phyloP scores from a whole-genome alignment of 1,284 basidiomycete genomes.

The Termitomyces sp. region DNA sequence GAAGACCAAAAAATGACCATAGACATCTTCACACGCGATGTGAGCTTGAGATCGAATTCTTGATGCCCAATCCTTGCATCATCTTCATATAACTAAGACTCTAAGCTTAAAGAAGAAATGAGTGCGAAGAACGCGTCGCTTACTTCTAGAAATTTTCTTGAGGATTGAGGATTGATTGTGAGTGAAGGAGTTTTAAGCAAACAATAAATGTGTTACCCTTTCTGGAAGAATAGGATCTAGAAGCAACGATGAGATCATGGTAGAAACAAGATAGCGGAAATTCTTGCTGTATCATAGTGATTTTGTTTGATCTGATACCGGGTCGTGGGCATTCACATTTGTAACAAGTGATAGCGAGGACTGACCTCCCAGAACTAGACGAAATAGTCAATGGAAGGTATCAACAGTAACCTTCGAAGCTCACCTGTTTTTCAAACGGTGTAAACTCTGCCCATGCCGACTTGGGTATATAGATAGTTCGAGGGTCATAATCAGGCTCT shows the following conservation, averaged over 20 bases:
- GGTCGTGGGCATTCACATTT: background rate
- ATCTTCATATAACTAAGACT: constrained; percentile 84
- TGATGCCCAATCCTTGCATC: constrained; percentile 88
- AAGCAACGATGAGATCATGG: constrained; percentile 14
- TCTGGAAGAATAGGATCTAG: constrained; percentile 94
- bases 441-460: constrained; percentile 83
- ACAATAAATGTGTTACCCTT: constrained; percentile 56
- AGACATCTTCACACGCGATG: constrained; percentile 94
- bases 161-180: background rate
- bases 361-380: constrained; percentile 81
- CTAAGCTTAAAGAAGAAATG: constrained; percentile 19
- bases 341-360: background rate
- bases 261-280: background rate
- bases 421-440: constrained; percentile 90
- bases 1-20: constrained; percentile 56
- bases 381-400: background rate
- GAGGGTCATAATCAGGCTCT: constrained; percentile 87
- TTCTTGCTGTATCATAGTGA: constrained; percentile 79
- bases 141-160: constrained; percentile 68
- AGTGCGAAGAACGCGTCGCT: background rate
- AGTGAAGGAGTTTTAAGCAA: background rate
- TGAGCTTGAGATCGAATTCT: constrained; percentile 90
- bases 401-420: constrained; percentile 14
- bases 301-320: constrained; percentile 79
- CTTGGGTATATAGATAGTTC: constrained; percentile 82